These are phyloP conservation scores for Mycena latifolia DNA, from an alignment of 768 basidiomycete genomes.

Conservation along the genomic window DNA sequence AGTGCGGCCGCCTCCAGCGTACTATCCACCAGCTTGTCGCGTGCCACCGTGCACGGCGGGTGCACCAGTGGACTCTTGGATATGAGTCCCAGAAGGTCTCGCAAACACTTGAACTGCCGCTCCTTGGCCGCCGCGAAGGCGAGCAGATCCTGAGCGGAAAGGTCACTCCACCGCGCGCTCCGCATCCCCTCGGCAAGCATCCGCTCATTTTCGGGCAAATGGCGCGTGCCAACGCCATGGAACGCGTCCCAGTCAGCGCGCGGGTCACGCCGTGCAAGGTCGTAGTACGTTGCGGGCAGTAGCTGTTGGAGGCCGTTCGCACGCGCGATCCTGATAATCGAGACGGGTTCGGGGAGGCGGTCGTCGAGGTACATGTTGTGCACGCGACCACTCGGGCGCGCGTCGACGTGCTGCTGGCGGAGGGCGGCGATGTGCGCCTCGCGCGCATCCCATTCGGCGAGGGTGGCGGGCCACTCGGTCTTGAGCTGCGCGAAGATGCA, in stretches of 20 bases:
- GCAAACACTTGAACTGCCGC: not conserved
- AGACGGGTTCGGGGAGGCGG: constrained; percentile 15
- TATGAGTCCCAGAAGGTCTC: not conserved
- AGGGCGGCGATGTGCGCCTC: constrained; percentile 6
- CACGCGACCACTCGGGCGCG: constrained; percentile 6
- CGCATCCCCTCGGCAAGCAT: not conserved
- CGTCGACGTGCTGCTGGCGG: constrained; percentile 1
- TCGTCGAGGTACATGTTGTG: constrained; percentile 15
- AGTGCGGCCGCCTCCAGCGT: not conserved
- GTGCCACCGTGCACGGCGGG: not conserved
- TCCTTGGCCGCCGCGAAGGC: constrained; percentile 2
- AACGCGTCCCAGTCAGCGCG: constrained; percentile 16
- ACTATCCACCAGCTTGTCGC: not conserved
- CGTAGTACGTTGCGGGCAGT: constrained; percentile 9
- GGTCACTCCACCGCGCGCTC: constrained; percentile 11
- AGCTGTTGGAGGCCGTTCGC: not conserved
- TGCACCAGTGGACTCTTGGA: not conserved
- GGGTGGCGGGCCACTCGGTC: constrained; percentile 6
- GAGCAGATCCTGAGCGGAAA: constrained; percentile 9
- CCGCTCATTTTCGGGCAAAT: not conserved
- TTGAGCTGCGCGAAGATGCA: constrained; percentile 8
- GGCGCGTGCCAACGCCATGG: not conserved
- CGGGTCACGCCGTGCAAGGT: constrained; percentile 14
- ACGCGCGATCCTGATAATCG: not conserved
- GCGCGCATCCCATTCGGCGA: constrained; percentile 13